These are phyloP conservation scores for Pyricularia grisea DNA, from an alignment of 2,329 filamentous ascomycete genomes.

Conservation along the genomic window DNA sequence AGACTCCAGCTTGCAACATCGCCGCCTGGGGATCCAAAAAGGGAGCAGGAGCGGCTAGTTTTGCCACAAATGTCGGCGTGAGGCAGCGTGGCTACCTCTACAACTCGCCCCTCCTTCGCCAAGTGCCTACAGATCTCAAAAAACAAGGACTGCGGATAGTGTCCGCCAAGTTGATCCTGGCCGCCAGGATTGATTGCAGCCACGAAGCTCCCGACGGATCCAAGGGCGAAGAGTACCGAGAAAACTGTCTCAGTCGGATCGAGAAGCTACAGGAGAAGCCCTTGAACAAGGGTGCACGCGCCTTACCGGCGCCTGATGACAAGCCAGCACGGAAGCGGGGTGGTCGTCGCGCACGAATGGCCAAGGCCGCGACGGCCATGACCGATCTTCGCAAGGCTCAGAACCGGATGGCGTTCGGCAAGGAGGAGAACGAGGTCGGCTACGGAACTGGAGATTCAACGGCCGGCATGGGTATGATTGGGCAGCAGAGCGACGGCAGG, in stretches of 20 bases:
- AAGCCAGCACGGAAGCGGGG: constrained; percentile 91
- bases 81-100: constrained; percentile 91
- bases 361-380: constrained; percentile 95
- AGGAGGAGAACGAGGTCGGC: constrained; percentile 88
- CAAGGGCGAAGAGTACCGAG: constrained; percentile 71
- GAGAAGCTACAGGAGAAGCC: constrained; percentile 91
- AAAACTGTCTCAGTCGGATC: constrained; percentile 73
- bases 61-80: constrained; percentile 87
- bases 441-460: constrained; percentile 82
- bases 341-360: constrained; percentile 80
- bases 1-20: constrained; percentile 89
- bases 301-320: constrained; percentile 87
- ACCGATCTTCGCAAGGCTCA: constrained; percentile 93
- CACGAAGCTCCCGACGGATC: constrained; percentile 75
- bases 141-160: constrained; percentile 93
- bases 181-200: constrained; percentile 79
- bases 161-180: constrained; percentile 86
- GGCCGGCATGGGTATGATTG: constrained; percentile 90
- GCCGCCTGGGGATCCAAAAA: constrained; percentile 86
- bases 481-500: constrained; percentile 76
- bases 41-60: constrained; percentile 60
- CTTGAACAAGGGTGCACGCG: constrained; percentile 77
- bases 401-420: constrained; percentile 91
- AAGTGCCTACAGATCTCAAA: constrained; percentile 77
- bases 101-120: constrained; percentile 79